These are phyloP conservation scores for Colletotrichum sp. DNA, from an alignment of 2,329 filamentous ascomycete genomes.

Conservation along the genomic window DNA sequence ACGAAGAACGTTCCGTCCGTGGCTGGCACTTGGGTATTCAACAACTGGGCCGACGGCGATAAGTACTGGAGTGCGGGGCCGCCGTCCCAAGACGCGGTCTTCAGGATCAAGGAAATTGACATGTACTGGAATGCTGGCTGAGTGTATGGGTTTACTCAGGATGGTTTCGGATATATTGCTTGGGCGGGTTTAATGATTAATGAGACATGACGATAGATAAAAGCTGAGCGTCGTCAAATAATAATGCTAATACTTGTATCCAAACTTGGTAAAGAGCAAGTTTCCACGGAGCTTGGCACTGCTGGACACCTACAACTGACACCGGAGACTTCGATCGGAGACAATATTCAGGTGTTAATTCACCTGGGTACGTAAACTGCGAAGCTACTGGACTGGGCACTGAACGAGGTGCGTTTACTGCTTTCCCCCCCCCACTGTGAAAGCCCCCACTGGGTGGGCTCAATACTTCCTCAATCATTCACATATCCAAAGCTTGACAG, in stretches of 20 bases:
- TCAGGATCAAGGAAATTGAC: not conserved
- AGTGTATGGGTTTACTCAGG: not conserved
- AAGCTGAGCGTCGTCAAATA: not conserved
- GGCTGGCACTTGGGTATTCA: constrained; percentile 31
- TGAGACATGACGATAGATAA: not conserved
- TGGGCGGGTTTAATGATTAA: not conserved
- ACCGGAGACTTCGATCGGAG: too few species aligned
- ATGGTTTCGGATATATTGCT: not conserved
- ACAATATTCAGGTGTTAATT: too few species aligned
- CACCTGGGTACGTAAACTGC: too few species aligned
- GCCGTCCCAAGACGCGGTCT: constrained; percentile 26
- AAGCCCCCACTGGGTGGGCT: too few species aligned
- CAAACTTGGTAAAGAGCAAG: too few species aligned
- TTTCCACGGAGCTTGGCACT: not conserved
- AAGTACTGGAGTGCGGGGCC: constrained; percentile 31
- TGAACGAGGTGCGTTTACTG: too few species aligned
- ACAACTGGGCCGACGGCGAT: constrained; percentile 35
- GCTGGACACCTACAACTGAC: too few species aligned
- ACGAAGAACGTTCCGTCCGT: constrained; percentile 27
- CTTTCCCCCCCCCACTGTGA: too few species aligned
- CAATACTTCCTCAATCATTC: too few species aligned
- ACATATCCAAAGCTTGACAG: too few species aligned
- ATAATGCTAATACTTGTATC: not conserved
- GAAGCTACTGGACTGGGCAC: too few species aligned
- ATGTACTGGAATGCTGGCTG: constrained; percentile 28